Base-by-base conservation (phyloP, 1,139 yeast species). In the Scheffersomyces segobiensis region DNA sequence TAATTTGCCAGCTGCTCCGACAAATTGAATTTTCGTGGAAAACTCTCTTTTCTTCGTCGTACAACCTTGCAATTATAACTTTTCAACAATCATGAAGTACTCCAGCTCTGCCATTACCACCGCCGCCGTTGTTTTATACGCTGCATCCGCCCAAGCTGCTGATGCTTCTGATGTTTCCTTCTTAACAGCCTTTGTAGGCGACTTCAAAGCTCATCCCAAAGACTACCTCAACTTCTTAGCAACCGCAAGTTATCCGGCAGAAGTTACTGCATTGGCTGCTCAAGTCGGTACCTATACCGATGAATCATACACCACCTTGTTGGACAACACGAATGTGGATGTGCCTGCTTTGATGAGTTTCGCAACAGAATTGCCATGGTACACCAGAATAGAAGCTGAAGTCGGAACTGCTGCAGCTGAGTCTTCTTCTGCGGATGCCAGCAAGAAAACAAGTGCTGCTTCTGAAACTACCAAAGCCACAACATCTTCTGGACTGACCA, bases 361-460 rank as follows among this genome's bases (percentile, higher is more conserved):
- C 64, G 84, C 82, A 49, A 72, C 79, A 50, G 69, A 70, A 49
- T 75, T 80, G 62, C 83, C 84, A 46, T 80, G 84, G 84, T 77
- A 73, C 67, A 55, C 77, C 20, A 68, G 80, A 57, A 67, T 79
- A 57, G 66, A 61, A 18, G 70, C 70, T 7, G 73, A 60, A 21
- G 56, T 56, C 53, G 51, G 59, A 10, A 50, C 55, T 22, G 52
- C 58, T 18, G 50, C 53, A 14, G 24, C 58, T 26, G 48, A 50
- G 18, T 24, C 60, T 20, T 14, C 52, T 14, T 52, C 59, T 32
- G 52, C 57, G 7, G 50, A 59, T 32, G n/a, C 55, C 1, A 48
- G 52, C 42, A 49, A 54, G 12, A 22, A 47, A 20, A 20, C 53
- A 7, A 47, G 52, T 18, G 20, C 53, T 14, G 21, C 39, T 12